A percentile compares a stretch with the other conserved stretches of the same genome.
These are phyloP conservation scores for Kandelia obovata DNA, from an alignment of 345 rosid species.

Conservation along the genomic window DNA sequence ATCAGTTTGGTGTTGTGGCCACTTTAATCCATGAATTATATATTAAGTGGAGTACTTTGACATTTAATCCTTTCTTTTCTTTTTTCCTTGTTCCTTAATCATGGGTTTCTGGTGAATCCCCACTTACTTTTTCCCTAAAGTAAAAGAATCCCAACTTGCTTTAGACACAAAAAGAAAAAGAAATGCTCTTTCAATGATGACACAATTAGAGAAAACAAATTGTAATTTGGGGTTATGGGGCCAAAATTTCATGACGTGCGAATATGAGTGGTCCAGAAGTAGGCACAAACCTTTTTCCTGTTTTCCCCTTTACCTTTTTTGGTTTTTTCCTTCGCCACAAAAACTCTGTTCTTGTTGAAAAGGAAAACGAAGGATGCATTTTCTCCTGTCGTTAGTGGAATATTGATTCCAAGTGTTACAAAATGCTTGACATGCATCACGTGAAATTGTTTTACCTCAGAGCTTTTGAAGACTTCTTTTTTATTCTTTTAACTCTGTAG, in stretches of 20 bases:
- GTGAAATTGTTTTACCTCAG: neutral
- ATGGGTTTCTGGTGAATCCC: conserved; percentile 22
- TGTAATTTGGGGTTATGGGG: conserved; percentile 2
- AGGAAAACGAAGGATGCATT: neutral
- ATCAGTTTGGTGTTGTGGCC: neutral
- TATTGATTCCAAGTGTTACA: conserved; percentile 16
- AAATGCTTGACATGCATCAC: conserved; percentile 24
- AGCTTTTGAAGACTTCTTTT: too few species aligned
- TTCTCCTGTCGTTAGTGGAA: conserved; percentile 24
- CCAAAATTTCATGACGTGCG: conserved; percentile 9
- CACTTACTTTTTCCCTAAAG: conserved; percentile 5
- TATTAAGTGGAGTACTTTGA: neutral
- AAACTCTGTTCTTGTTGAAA: neutral
- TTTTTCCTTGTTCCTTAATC: conserved; percentile 20
- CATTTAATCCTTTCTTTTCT: neutral
- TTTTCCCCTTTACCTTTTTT: neutral
- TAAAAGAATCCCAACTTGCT: conserved; percentile 7
- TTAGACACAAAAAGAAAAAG: conserved; percentile 19
- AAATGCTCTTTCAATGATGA: conserved; percentile 16
- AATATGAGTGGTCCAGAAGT: conserved; percentile 23
- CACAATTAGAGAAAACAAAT: conserved; percentile 13
- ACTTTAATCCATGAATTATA: neutral
- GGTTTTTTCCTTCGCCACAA: too few species aligned
- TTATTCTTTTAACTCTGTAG: too few species aligned
- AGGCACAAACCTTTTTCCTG: neutral